Percentiles rank a stretch among this genome's conserved stretches.
phyloP scores from a whole-genome alignment of 768 basidiomycete genomes.

The Panaeolus papilionaceus region DNA sequence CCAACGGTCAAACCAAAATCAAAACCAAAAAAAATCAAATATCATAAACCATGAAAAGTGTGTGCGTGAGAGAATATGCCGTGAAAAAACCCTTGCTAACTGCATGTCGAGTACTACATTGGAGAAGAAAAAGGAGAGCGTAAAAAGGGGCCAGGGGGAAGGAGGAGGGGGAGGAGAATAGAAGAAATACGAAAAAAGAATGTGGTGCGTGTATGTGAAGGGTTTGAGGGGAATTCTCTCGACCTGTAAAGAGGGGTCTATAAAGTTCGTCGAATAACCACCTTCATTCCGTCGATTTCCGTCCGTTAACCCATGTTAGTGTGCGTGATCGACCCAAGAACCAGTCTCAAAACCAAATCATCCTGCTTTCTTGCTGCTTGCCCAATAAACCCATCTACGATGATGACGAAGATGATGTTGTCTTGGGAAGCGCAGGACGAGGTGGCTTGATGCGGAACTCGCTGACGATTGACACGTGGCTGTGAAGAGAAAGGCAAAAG shows the following conservation, averaged over 20 bases:
- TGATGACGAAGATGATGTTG: constrained; percentile 11
- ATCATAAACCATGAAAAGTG: constrained; percentile 22
- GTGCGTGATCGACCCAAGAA: constrained; percentile 11
- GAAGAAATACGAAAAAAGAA: constrained; percentile 27
- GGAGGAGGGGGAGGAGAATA: constrained; percentile 16
- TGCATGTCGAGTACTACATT: constrained; percentile 17
- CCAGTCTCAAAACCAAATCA: constrained; percentile 4
- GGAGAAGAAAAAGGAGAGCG: constrained; percentile 11
- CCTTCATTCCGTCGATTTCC: constrained; percentile 9
- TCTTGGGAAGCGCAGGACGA: constrained; percentile 39
- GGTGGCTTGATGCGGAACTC: constrained; percentile 85
- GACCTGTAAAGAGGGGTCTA: background rate
- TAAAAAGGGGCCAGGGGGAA: constrained; percentile 16
- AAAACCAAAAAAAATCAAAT: constrained; percentile 20
- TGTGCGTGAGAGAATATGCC: constrained; percentile 19
- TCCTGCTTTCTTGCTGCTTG: constrained; percentile 5
- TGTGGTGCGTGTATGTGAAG: constrained; percentile 27
- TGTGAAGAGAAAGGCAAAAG: constrained; percentile 33
- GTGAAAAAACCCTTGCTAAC: constrained; percentile 13
- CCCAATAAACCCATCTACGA: background rate
- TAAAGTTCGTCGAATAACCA: constrained; percentile 13
- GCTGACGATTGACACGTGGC: constrained; percentile 73
- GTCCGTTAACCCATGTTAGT: constrained; percentile 8
- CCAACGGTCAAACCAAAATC: constrained; percentile 14
- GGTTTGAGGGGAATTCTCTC: constrained; percentile 7